Evolutionary conservation across 2,329 filamentous ascomycete genomes (phyloP), one percentile per base, ranked within the genome.

Genomic region (Cercospora sojina): DNA sequence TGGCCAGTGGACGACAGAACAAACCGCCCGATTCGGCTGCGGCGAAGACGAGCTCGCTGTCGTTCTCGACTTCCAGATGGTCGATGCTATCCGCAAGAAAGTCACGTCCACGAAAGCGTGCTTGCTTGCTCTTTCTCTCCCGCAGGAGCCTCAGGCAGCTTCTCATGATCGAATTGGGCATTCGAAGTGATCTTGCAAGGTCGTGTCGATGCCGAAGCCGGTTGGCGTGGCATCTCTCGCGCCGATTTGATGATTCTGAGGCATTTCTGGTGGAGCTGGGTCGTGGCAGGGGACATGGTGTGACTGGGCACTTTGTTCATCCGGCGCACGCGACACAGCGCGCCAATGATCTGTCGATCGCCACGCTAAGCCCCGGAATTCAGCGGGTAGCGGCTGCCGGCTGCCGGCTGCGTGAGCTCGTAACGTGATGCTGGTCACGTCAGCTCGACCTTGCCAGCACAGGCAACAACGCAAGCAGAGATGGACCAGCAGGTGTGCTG

Each of bases 311-410:
- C 43, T 49, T 49, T 49, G 43, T 49, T 49, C 43, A 49, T 13
- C 20, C 20, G 43, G 43, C 4, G 32, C 57, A 43, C 56, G 57
- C 57, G 57, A 59, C 57, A 41, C 31, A 47, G 57, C 57, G 57
- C 32, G 35, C 57, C 57, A 59, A 47, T 59, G 31, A 59, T 58
- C 55, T 58, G 57, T 43, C 57, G 57, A 59, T 59, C 57, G 38
- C 18, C 31, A 43, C 57, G 57, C 57, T 59, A 59, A 56, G 29
- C 38, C 38, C 57, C 57, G 57, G 57, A 59, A 43, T 18, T 13
- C 41, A 59, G 32, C 57, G 57, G 57, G 35, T 47, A 59, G 32
- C 23, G 57, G 43, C 18, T 41, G 25, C 32, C 23, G 57, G 43
- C 18, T 41, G 25, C 32, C 56, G 47, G 25, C 20, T n/a, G 51